A percentile compares a stretch with the other conserved stretches of the same genome.
Conservation (phyloP, 768 basidiomycete genomes). For the Tricholoma hemisulphureum region DNA sequence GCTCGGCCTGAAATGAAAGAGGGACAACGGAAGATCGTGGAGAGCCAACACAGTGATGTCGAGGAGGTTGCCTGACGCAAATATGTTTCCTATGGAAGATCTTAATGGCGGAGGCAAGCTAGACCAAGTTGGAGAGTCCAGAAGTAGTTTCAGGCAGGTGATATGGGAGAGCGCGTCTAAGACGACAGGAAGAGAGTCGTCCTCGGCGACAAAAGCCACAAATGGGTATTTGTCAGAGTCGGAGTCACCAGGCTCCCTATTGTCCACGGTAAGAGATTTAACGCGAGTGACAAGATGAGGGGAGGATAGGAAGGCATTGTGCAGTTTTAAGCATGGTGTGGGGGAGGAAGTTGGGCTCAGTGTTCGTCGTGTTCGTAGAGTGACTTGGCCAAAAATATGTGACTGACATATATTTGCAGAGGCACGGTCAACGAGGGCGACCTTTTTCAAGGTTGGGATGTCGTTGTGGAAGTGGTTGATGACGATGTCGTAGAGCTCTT, state of each 20-base stretch:
- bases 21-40: neutral
- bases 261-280: neutral
- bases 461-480: neutral
- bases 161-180: neutral
- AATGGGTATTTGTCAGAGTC: neutral
- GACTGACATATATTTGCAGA: neutral
- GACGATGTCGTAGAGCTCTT: neutral
- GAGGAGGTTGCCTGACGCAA: neutral
- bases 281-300: neutral
- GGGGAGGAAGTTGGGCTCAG: neutral
- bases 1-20: neutral
- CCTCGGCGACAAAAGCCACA: neutral
- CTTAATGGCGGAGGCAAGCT: neutral
- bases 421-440: neutral
- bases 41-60: neutral
- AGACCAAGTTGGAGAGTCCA: neutral
- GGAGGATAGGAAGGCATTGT: neutral
- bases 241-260: neutral
- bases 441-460: neutral
- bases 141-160: neutral
- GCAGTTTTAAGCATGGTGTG: neutral
- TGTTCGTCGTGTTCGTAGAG: neutral
- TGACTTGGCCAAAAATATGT: neutral
- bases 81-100: neutral
- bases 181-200: neutral